Evolutionary conservation across 2,329 filamentous ascomycete species (phyloP).

Genomic region (Coniochaeta sp.): DNA sequence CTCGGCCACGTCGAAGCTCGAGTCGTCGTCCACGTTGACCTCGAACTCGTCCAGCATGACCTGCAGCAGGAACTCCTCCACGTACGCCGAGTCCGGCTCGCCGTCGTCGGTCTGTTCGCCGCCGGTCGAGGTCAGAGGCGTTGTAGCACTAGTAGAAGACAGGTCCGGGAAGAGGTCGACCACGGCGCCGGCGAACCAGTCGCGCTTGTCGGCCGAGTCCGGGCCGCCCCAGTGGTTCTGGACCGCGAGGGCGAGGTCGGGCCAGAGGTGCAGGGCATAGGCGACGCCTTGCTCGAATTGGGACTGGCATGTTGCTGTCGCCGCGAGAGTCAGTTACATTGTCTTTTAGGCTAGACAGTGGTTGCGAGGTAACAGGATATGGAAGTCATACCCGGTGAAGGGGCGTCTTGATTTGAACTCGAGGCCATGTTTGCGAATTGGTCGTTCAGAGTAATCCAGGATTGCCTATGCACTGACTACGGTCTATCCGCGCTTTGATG

Average conservation of each 20-base stretch:
- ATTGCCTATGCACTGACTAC: too few relatives aligned
- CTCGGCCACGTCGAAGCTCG: conserved; percentile 63
- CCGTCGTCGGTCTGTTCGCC: conserved; percentile 20
- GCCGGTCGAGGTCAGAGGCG: conserved; percentile 13
- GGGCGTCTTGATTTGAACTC: neutral
- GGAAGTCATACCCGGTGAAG: neutral
- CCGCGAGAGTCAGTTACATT: neutral
- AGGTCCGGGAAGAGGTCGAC: conserved; percentile 75
- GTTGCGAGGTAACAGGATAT: neutral
- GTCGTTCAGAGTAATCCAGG: too few relatives aligned
- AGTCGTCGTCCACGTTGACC: conserved; percentile 85
- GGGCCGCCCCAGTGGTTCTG: conserved; percentile 84
- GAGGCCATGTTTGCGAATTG: neutral
- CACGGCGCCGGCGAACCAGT: conserved; percentile 90
- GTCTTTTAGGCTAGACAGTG: neutral
- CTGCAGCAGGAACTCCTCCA: conserved; percentile 79
- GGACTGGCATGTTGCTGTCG: conserved; percentile 45
- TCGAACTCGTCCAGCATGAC: conserved; percentile 97
- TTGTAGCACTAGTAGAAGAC: conserved; percentile 13
- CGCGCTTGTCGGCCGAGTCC: conserved; percentile 77
- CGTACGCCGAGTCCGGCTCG: conserved; percentile 65
- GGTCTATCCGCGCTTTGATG: neutral
- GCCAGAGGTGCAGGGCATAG: conserved; percentile 80
- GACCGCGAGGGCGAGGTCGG: conserved; percentile 78
- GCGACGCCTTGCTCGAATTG: conserved; percentile 84